Evolutionary conservation across 768 basidiomycete genomes (phyloP).

Genomic region (Boletus pseudo-olivaceus): DNA sequence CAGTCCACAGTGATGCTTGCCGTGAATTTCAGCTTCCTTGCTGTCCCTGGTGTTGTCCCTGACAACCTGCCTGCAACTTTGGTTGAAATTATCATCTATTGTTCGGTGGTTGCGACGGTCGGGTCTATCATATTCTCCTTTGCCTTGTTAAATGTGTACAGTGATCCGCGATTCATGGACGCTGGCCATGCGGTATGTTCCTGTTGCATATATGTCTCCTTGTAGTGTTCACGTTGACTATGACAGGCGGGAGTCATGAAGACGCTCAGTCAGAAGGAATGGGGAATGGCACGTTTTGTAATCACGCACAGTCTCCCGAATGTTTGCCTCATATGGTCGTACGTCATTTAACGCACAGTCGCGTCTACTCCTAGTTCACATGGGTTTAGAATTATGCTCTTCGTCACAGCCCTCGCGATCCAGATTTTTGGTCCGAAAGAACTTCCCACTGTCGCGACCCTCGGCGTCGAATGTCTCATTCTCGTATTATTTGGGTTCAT

Average conservation of each 20-base stretch:
- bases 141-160: slow-evolving; percentile 9
- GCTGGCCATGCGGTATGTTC: slow-evolving; percentile 6
- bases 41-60: slow-evolving; percentile 5
- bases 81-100: slow-evolving; percentile 9
- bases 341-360: neutral
- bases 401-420: slow-evolving; percentile 1
- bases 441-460: neutral
- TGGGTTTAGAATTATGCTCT: slow-evolving; percentile 5
- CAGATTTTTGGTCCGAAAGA: slow-evolving; percentile 8
- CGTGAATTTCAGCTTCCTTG: slow-evolving; percentile 13
- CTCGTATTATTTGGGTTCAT: neutral
- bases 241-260: slow-evolving; percentile 5
- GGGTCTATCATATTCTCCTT: slow-evolving; percentile 13
- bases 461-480: neutral
- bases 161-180: neutral
- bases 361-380: neutral
- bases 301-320: slow-evolving; percentile 13
- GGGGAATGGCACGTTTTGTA: slow-evolving; percentile 7
- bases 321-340: slow-evolving; percentile 14
- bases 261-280: neutral
- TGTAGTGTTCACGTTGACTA: neutral
- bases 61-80: neutral
- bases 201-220: too few relatives aligned
- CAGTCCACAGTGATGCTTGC: slow-evolving; percentile 18
- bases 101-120: slow-evolving; percentile 4